Conservation (phyloP, 2,329 filamentous ascomycete species). For the Ophiocordyceps unilateralis region DNA sequence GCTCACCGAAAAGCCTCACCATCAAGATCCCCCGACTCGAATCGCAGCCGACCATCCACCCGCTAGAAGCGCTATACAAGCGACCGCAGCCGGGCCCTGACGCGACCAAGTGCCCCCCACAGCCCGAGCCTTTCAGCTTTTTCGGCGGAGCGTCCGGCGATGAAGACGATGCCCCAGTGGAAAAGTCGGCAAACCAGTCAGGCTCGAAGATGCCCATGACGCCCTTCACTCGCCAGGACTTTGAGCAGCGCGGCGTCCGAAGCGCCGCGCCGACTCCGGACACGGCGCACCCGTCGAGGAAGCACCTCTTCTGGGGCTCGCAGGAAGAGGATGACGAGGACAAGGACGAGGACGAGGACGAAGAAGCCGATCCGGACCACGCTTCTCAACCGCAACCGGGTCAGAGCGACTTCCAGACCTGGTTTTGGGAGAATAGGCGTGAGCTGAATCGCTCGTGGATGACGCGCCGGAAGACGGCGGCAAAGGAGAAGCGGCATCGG, state of each 20-base stretch:
- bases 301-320: slow-evolving; percentile 40
- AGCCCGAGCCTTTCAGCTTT: slow-evolving; percentile 58
- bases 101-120: slow-evolving; percentile 13
- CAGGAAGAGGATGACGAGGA: slow-evolving; percentile 21
- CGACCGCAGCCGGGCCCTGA: slow-evolving; percentile 31
- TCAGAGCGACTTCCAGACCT: slow-evolving; percentile 42
- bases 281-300: slow-evolving; percentile 58
- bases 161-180: slow-evolving; percentile 23
- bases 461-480: slow-evolving; percentile 40
- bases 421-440: slow-evolving; percentile 51
- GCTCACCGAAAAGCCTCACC: slow-evolving; percentile 29
- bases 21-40: slow-evolving; percentile 34
- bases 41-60: slow-evolving; percentile 46
- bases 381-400: slow-evolving; percentile 8
- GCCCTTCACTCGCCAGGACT: slow-evolving; percentile 64
- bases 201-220: slow-evolving; percentile 47
- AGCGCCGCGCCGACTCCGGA: slow-evolving; percentile 92
- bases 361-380: slow-evolving; percentile 12
- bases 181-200: slow-evolving; percentile 8
- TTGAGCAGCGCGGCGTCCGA: slow-evolving; percentile 56
- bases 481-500: slow-evolving; percentile 49
- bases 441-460: slow-evolving; percentile 52
- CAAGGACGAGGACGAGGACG: slow-evolving; percentile 20
- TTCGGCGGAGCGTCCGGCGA: slow-evolving; percentile 38
- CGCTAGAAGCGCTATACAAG: slow-evolving; percentile 87